Conservation (phyloP, 129 eudicot genomes). For the Helianthus tuberosus region DNA sequence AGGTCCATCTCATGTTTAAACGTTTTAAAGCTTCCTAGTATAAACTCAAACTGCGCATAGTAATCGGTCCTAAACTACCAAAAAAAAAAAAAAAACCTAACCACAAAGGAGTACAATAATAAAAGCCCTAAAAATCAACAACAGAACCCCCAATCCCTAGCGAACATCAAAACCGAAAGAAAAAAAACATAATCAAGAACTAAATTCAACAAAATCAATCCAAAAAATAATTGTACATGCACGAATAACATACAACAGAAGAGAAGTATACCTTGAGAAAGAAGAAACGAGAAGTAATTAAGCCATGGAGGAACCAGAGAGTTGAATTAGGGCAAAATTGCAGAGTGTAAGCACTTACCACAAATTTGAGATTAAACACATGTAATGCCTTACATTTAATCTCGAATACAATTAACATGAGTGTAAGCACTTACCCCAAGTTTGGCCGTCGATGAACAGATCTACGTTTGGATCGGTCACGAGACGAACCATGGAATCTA, state of each 20-base stretch:
- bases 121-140: slow-evolving; percentile 7
- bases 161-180: background rate
- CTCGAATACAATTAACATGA: too few relatives aligned
- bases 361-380: too few relatives aligned
- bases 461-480: too few relatives aligned
- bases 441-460: too few relatives aligned
- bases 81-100: slow-evolving; percentile 13
- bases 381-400: too few relatives aligned
- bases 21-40: background rate
- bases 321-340: slow-evolving; percentile 30
- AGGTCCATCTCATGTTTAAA: too few relatives aligned
- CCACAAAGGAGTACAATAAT: background rate
- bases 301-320: slow-evolving; percentile 25
- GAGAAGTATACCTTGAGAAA: slow-evolving; percentile 30
- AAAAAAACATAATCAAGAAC: background rate
- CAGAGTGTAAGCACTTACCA: background rate
- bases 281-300: background rate
- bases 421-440: too few relatives aligned
- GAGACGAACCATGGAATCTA: too few relatives aligned
- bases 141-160: background rate
- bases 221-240: background rate
- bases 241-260: background rate
- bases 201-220: slow-evolving; percentile 6
- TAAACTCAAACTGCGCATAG: background rate
- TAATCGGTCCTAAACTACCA: background rate